Percentiles rank a stretch among this genome's conserved stretches.
Evolutionary conservation across 192 early-diverging fungal genomes (phyloP).

Genomic region (Pilaira anomala): DNA sequence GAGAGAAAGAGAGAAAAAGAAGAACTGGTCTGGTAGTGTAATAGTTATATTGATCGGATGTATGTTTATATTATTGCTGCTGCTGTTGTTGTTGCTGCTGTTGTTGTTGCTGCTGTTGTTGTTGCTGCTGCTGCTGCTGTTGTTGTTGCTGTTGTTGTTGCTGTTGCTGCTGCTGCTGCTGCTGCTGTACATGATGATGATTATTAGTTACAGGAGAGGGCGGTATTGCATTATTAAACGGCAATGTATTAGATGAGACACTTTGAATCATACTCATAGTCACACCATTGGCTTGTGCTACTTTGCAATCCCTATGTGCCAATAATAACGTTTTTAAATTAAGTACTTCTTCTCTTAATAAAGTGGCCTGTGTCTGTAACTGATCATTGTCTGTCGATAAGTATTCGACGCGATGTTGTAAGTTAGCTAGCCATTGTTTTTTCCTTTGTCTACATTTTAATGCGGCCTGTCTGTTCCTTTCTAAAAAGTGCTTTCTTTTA

Average conservation of each 20-base stretch:
- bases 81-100: too few relatives aligned
- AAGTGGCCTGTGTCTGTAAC: conserved; percentile 54
- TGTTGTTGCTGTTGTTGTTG: too few relatives aligned
- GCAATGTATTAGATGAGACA: neutral
- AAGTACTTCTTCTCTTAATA: conserved; percentile 69
- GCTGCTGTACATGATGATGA: too few relatives aligned
- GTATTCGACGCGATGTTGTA: conserved; percentile 66
- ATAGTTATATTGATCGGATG: too few relatives aligned
- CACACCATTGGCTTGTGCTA: conserved; percentile 60
- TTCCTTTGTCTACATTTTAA: conserved; percentile 91
- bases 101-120: too few relatives aligned
- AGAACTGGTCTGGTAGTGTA: too few relatives aligned
- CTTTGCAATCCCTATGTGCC: conserved; percentile 74
- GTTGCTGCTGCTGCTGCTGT: too few relatives aligned
- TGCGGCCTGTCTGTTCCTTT: conserved; percentile 88
- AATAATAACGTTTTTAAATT: conserved; percentile 73
- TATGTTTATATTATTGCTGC: too few relatives aligned
- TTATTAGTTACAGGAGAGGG: too few relatives aligned
- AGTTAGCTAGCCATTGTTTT: conserved; percentile 84
- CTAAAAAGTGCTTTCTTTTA: conserved; percentile 78
- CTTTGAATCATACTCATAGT: neutral
- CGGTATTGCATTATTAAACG: too few relatives aligned
- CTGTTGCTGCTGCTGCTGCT: too few relatives aligned
- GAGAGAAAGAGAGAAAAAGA: too few relatives aligned
- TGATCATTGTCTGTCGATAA: conserved; percentile 66